Percentiles rank a stretch among this genome's conserved stretches.
phyloP scores from a whole-genome alignment of 257 asterid genomes.

The Nicotiana otophora region DNA sequence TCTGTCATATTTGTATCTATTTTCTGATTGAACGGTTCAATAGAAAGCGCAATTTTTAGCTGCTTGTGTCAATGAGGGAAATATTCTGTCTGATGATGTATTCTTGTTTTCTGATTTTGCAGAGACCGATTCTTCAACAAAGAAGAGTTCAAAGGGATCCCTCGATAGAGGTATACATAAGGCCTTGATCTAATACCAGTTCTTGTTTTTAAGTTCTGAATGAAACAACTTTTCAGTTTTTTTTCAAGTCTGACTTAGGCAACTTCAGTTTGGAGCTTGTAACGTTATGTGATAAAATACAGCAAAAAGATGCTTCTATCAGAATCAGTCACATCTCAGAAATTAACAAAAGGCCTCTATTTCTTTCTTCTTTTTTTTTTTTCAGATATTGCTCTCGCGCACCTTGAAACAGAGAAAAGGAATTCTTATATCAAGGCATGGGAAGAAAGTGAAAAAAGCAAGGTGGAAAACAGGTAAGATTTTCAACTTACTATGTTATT shows the following conservation, averaged over 20 bases:
- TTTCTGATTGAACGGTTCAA: background rate
- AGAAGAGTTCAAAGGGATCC: constrained; percentile 56
- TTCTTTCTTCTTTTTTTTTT: constrained; percentile 11
- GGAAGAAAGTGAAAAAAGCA: constrained; percentile 75
- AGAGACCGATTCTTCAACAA: constrained; percentile 38
- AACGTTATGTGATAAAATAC: background rate
- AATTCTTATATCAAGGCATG: constrained; percentile 67
- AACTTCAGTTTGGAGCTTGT: background rate
- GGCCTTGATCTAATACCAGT: constrained; percentile 1
- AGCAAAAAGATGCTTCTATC: background rate
- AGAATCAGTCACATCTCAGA: background rate
- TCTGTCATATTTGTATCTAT: background rate
- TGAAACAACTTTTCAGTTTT: background rate
- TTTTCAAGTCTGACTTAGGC: background rate
- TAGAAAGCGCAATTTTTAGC: background rate
- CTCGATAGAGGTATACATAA: constrained; percentile 58
- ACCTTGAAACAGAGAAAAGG: constrained; percentile 58
- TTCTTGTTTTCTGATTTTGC: constrained; percentile 14
- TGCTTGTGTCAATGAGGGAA: background rate
- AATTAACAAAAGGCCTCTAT: background rate
- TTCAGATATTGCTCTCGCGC: constrained; percentile 68
- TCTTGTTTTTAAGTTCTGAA: background rate
- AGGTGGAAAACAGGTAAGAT: constrained; percentile 73
- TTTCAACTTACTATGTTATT: background rate
- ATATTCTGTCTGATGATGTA: background rate